phyloP scores from a whole-genome alignment of 768 basidiomycete species.

The Amanita molliuscula region DNA sequence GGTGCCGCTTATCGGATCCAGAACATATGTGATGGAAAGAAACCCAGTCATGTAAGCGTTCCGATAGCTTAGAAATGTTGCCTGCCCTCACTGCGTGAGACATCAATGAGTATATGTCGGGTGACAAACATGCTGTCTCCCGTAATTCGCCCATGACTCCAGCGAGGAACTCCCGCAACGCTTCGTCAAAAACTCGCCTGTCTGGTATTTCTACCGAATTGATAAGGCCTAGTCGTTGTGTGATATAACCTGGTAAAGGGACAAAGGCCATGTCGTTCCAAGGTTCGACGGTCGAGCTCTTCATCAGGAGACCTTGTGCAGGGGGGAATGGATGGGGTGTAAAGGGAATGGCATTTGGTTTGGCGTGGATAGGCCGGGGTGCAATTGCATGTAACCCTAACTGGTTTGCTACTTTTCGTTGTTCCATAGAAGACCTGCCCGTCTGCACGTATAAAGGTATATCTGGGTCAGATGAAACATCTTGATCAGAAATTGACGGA shows the following conservation, averaged over 20 bases:
- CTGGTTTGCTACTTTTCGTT: conserved; percentile 11
- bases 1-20: conserved; percentile 47
- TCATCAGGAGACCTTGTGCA: conserved; percentile 26
- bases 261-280: conserved; percentile 52
- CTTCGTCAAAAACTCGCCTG: conserved; percentile 40
- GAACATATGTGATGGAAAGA: conserved; percentile 49
- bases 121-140: conserved; percentile 48
- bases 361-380: conserved; percentile 13
- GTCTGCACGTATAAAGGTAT: conserved; percentile 13
- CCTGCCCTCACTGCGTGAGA: conserved; percentile 37
- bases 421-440: conserved; percentile 22
- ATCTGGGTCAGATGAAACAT: conserved; percentile 15
- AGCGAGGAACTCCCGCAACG: conserved; percentile 36
- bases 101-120: conserved; percentile 43
- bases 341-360: conserved; percentile 24
- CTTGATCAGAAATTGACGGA: conserved; percentile 14
- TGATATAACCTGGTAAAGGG: conserved; percentile 46
- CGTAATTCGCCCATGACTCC: conserved; percentile 43
- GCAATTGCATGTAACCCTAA: conserved; percentile 15
- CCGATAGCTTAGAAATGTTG: conserved; percentile 24
- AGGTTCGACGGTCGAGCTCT: conserved; percentile 37
- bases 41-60: conserved; percentile 39
- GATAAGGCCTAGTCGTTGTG: conserved; percentile 42
- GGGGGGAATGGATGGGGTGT: conserved; percentile 31
- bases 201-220: conserved; percentile 52